Evolutionary conservation across 495 filamentous ascomycete genomes (phyloP).

Genomic region (Xylaria grammica): DNA sequence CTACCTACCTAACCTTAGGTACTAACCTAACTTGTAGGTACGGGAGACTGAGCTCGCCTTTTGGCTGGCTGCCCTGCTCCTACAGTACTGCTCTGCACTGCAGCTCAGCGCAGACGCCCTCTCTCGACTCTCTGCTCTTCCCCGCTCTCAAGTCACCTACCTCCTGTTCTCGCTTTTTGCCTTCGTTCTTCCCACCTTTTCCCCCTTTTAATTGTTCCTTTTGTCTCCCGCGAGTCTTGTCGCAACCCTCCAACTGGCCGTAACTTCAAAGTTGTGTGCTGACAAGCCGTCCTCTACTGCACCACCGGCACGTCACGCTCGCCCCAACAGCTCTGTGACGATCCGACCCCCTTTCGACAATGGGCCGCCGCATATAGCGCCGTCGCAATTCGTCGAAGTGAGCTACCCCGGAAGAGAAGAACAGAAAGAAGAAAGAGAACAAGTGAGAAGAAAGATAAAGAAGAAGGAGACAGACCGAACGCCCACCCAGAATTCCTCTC

Average conservation of each 20-base stretch:
- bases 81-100: no score
- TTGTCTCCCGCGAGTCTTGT: constrained; percentile 22
- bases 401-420: constrained; percentile 20
- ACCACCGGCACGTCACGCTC: constrained; percentile 17
- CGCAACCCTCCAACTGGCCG: constrained; percentile 22
- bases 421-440: constrained; percentile 19
- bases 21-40: no score
- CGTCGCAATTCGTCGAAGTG: constrained; percentile 33
- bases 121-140: constrained; percentile 29
- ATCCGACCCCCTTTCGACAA: constrained; percentile 30
- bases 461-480: constrained; percentile 15
- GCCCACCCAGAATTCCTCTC: neutral
- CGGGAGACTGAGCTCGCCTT: no score
- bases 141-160: constrained; percentile 28
- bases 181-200: constrained; percentile 25
- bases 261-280: constrained; percentile 17
- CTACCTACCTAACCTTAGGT: no score
- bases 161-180: constrained; percentile 36
- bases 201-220: constrained; percentile 30
- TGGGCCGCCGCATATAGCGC: constrained; percentile 39
- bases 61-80: no score
- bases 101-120: neutral
- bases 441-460: constrained; percentile 6
- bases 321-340: constrained; percentile 20
- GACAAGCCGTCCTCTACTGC: constrained; percentile 11